phyloP scores from a whole-genome alignment of 257 asterid species.

The Nicotiana knightiana region DNA sequence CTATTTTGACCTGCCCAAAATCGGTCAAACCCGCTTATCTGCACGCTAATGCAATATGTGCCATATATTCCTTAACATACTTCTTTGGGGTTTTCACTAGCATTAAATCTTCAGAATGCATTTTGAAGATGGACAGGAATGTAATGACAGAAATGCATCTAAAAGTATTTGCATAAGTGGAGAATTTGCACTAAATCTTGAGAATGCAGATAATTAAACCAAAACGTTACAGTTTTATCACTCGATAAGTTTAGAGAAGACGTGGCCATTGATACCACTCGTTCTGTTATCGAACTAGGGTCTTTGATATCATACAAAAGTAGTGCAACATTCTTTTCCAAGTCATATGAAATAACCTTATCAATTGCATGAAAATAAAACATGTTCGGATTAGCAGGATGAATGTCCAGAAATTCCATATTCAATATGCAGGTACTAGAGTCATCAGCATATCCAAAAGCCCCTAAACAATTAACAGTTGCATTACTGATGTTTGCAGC shows the following conservation, averaged over 20 bases:
- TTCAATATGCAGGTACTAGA: background rate
- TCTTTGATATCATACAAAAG: background rate
- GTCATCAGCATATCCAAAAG: too few relatives aligned
- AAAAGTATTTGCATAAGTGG: too few relatives aligned
- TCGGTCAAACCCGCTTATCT: too few relatives aligned
- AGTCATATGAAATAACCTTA: background rate
- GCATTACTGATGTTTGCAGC: background rate
- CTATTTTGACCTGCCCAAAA: too few relatives aligned
- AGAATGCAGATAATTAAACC: background rate
- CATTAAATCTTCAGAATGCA: too few relatives aligned
- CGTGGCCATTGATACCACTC: slow-evolving; percentile 3
- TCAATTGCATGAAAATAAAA: background rate
- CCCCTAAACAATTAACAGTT: background rate
- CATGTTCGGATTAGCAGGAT: background rate
- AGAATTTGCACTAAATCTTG: background rate
- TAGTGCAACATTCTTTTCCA: background rate
- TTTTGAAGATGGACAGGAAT: too few relatives aligned
- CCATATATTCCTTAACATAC: too few relatives aligned
- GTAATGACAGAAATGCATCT: too few relatives aligned
- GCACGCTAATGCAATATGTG: too few relatives aligned
- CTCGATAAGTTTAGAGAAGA: background rate
- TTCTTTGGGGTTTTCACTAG: too few relatives aligned
- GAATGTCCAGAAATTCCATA: background rate
- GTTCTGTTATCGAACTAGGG: too few relatives aligned
- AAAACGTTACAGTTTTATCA: background rate